Evolutionary conservation across 1,284 basidiomycete genomes (phyloP).

Genomic region (Ceratobasidium sp.): DNA sequence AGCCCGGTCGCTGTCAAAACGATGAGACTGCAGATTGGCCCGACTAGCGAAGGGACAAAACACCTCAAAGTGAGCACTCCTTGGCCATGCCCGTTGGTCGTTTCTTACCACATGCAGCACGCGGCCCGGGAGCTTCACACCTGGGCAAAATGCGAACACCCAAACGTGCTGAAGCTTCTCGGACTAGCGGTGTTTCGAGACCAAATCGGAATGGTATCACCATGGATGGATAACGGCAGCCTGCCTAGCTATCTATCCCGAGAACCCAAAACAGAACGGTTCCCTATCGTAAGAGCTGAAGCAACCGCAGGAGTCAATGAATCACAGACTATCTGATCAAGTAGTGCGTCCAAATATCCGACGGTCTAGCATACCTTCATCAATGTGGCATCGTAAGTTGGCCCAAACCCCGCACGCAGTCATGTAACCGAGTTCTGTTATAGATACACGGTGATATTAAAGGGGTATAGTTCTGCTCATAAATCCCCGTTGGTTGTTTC

Average conservation of each 20-base stretch:
- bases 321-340: too few species aligned
- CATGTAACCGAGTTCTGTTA: neutral
- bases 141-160: too few species aligned
- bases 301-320: too few species aligned
- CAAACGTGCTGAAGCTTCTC: slow-evolving; percentile 10
- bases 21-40: neutral
- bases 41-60: neutral
- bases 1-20: neutral
- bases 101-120: neutral
- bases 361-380: slow-evolving; percentile 17
- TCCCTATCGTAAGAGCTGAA: neutral
- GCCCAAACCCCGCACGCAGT: too few species aligned
- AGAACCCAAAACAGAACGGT: neutral
- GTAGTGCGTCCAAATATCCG: neutral
- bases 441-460: slow-evolving; percentile 34
- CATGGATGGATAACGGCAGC: slow-evolving; percentile 20
- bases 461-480: too few species aligned
- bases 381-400: neutral
- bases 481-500: too few species aligned
- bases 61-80: neutral
- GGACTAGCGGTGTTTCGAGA: slow-evolving; percentile 10
- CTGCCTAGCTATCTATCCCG: neutral
- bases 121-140: slow-evolving; percentile 19
- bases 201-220: slow-evolving; percentile 25
- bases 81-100: neutral